These are phyloP conservation scores for Abrus precatorius DNA, from an alignment of 306 rosid genomes.

Conservation along the genomic window DNA sequence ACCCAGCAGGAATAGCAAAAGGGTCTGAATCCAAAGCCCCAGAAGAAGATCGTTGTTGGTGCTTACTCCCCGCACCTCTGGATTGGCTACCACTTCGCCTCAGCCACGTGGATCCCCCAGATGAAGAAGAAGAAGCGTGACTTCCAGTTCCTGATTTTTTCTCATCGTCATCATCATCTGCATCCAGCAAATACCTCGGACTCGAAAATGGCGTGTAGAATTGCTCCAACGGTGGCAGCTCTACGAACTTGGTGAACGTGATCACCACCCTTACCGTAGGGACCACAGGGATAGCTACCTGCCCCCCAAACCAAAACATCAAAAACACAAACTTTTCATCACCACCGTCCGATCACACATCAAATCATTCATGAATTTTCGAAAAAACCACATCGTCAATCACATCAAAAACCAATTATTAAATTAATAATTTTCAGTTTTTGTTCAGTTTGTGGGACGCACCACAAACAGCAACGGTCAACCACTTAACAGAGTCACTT, in stretches of 20 bases:
- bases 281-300: slow-evolving; percentile 96
- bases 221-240: slow-evolving; percentile 77
- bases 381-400: slow-evolving; percentile 12
- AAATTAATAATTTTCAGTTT: slow-evolving; percentile 16
- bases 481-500: not conserved
- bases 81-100: slow-evolving; percentile 70
- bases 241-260: slow-evolving; percentile 93
- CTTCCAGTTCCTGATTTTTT: slow-evolving; percentile 50
- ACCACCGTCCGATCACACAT: slow-evolving; percentile 30
- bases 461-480: slow-evolving; percentile 17
- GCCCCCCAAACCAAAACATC: slow-evolving; percentile 45
- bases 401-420: slow-evolving; percentile 36
- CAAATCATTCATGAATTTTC: slow-evolving; percentile 42
- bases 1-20: slow-evolving; percentile 85
- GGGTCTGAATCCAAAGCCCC: slow-evolving; percentile 72
- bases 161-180: slow-evolving; percentile 57
- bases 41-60: slow-evolving; percentile 47
- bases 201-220: slow-evolving; percentile 92
- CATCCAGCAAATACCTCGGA: slow-evolving; percentile 65
- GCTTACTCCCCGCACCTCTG: slow-evolving; percentile 52
- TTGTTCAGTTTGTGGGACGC: slow-evolving; percentile 19
- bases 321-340: slow-evolving; percentile 29
- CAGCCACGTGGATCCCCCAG: slow-evolving; percentile 66
- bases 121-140: slow-evolving; percentile 46
- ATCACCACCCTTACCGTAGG: slow-evolving; percentile 96